Percentiles rank a stretch among this genome's conserved stretches.
phyloP scores from a whole-genome alignment of 768 basidiomycete species.

The Agaricus sinodeliciosus region DNA sequence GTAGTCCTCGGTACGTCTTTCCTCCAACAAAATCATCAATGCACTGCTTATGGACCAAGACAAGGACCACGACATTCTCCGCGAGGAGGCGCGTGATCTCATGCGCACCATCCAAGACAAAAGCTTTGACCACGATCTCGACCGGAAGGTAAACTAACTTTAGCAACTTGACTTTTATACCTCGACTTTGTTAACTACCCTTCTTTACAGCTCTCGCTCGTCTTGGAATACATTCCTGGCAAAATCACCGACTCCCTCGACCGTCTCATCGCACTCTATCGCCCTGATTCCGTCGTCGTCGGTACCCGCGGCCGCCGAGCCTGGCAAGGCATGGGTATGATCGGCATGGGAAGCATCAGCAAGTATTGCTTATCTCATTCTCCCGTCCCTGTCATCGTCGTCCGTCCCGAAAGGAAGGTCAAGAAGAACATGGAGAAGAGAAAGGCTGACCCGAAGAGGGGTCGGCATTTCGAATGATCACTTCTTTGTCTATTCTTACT shows the following conservation, averaged over 20 bases:
- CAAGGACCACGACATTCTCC: constrained; percentile 67
- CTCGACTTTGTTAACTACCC: not conserved
- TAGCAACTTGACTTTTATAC: too few species aligned
- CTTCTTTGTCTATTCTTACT: not conserved
- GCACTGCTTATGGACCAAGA: constrained; percentile 29
- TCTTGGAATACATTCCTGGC: constrained; percentile 93
- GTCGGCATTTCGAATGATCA: constrained; percentile 62
- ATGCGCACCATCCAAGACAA: constrained; percentile 77
- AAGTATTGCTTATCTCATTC: constrained; percentile 84
- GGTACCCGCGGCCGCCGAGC: constrained; percentile 71
- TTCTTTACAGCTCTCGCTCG: constrained; percentile 62
- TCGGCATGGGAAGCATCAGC: constrained; percentile 45
- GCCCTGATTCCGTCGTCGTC: constrained; percentile 88
- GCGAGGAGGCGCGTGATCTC: constrained; percentile 82
- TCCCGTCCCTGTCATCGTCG: constrained; percentile 94
- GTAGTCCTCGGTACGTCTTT: constrained; percentile 70
- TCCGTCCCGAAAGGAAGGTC: constrained; percentile 83
- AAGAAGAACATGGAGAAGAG: constrained; percentile 82
- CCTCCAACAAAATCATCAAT: not conserved
- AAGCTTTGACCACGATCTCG: constrained; percentile 68
- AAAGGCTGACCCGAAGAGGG: constrained; percentile 82
- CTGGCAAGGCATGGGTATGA: constrained; percentile 30
- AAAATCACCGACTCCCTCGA: constrained; percentile 86
- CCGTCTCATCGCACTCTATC: constrained; percentile 86
- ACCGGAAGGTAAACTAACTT: constrained; percentile 53